These are phyloP conservation scores for Coniochaeta sp. DNA, from an alignment of 2,329 filamentous ascomycete species.

Conservation along the genomic window DNA sequence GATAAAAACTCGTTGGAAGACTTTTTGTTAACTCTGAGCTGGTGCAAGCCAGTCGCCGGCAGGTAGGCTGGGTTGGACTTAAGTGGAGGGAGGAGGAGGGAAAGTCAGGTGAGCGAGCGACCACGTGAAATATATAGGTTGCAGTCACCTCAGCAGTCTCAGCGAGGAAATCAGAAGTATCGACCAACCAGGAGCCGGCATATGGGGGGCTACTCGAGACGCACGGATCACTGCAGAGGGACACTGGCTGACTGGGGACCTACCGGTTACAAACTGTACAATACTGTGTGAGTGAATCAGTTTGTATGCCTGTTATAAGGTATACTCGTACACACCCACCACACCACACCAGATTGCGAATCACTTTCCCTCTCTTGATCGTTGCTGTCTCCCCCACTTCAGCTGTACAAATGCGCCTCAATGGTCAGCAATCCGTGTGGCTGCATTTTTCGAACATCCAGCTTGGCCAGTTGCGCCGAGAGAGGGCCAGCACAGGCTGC, in stretches of 20 bases:
- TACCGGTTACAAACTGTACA: too few relatives aligned
- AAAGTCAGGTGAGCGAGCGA: conserved; percentile 8
- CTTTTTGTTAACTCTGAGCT: not conserved
- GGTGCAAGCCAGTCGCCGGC: not conserved
- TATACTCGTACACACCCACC: too few relatives aligned
- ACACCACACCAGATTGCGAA: not conserved
- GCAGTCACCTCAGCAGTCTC: not conserved
- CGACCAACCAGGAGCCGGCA: not conserved
- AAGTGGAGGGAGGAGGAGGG: conserved; percentile 4
- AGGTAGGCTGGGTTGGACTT: not conserved
- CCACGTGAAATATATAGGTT: conserved; percentile 7
- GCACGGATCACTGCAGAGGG: not conserved
- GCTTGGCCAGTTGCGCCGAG: not conserved
- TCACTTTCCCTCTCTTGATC: not conserved
- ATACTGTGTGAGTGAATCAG: too few relatives aligned
- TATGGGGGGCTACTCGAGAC: not conserved
- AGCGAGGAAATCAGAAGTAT: not conserved
- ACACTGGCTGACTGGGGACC: too few relatives aligned
- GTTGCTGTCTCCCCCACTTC: not conserved
- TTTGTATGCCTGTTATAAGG: too few relatives aligned
- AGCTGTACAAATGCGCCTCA: not conserved
- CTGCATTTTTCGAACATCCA: not conserved
- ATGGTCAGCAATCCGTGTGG: not conserved
- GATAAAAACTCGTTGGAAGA: not conserved
- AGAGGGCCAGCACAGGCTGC: not conserved